These are phyloP conservation scores for Arachis stenosperma DNA, from an alignment of 306 rosid genomes.

Conservation along the genomic window DNA sequence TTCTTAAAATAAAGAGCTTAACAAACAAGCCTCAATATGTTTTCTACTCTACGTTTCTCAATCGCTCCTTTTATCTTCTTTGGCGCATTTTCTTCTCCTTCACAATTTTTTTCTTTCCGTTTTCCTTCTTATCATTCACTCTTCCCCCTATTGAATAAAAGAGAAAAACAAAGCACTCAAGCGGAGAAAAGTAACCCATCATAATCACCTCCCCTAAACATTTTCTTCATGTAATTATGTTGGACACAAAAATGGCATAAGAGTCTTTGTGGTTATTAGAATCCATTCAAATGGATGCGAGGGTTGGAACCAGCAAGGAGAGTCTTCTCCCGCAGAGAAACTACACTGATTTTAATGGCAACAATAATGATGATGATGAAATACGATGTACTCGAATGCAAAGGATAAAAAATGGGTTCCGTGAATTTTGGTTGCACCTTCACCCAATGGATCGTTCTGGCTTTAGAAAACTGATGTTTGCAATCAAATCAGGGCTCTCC, in stretches of 20 bases:
- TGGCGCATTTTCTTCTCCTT: not conserved
- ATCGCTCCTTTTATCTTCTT: not conserved
- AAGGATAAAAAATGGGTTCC: conserved; percentile 22
- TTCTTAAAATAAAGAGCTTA: no score
- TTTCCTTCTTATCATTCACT: not conserved
- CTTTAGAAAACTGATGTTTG: conserved; percentile 55
- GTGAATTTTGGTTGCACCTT: conserved; percentile 23
- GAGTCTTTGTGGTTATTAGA: not conserved
- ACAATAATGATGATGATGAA: not conserved
- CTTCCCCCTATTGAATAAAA: not conserved
- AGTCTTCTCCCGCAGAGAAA: conserved; percentile 49
- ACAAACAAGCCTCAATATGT: no score
- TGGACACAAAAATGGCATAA: not conserved
- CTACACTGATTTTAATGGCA: conserved; percentile 37
- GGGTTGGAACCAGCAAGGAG: conserved; percentile 58
- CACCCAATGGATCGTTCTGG: conserved; percentile 63
- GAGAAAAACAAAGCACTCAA: not conserved
- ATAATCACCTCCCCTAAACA: not conserved
- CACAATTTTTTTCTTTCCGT: no score
- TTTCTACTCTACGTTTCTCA: not conserved
- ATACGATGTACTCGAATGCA: conserved; percentile 39
- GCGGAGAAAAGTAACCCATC: not conserved
- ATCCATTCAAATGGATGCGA: conserved; percentile 46
- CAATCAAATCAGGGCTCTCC: conserved; percentile 54
- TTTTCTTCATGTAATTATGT: not conserved